Base-by-base conservation (phyloP, 139 green algal species). In the Nannochloris sp. region DNA sequence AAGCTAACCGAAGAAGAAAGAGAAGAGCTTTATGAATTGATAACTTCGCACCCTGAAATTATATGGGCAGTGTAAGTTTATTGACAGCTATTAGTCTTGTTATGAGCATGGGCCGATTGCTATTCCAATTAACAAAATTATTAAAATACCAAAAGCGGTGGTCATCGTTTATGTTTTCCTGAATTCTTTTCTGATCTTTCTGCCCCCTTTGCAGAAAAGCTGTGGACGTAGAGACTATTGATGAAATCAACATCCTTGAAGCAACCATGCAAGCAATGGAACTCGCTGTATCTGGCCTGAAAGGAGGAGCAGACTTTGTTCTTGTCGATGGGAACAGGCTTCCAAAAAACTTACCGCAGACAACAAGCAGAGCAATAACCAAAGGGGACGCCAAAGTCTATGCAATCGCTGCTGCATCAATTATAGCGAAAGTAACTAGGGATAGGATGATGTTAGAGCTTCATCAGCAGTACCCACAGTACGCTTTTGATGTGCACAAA, bases 361-460 rank as follows among this genome's bases (percentile, higher is more conserved):
- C 0, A 1, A 59, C 32, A 29, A 54, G 35, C 24, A 64, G 83
- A 46, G 60, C 84, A 0, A 70, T 96, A 13, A 76, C 93, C 4
- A 85, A 90, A 68, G 92, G 92, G 0, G 92, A 98, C 71, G 78
- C 42, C 36, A 86, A 68, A 4, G 78, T 48, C 38, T 66, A 67
- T 14, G 85, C 72, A 59, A 98, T 98, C 44, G 90, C 92, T 2
- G 91, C 90, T 4, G 92, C 92, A 6, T 89, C 74, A 45, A 80
- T 96, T 29, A 78, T 98, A 12, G 92, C 92, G 10, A 97, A 97
- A 80, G 92, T 96, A 19, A 93, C 84, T 4, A 67, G 92, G 7
- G 92, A 97, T 64, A 65, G 89, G 7, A 77, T 97, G 25, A 97
- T 97, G 92, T 23, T 77, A 23, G 24, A 82, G 63, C 81, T 85